These are phyloP conservation scores for Trichodelitschia bisporula DNA, from an alignment of 495 filamentous ascomycete species.

Conservation along the genomic window DNA sequence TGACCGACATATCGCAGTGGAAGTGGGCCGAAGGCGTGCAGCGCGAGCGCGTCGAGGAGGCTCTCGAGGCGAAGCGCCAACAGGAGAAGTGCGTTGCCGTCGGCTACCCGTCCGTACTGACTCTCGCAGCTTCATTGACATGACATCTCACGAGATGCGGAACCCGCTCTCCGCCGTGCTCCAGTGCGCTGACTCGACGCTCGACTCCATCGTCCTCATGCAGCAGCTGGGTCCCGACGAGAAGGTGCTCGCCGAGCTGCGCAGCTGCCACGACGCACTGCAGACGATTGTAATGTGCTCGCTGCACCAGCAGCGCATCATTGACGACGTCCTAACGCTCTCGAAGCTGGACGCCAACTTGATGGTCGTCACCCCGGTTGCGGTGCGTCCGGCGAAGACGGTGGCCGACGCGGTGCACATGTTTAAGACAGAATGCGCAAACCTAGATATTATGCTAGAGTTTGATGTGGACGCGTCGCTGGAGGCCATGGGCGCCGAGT, in stretches of 20 bases:
- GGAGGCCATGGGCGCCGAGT: constrained; percentile 2
- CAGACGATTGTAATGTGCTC: constrained; percentile 11
- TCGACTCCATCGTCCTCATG: neutral
- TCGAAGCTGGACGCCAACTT: constrained; percentile 11
- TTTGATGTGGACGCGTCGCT: constrained; percentile 6
- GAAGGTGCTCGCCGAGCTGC: constrained; percentile 1
- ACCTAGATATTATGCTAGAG: constrained; percentile 4
- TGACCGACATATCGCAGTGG: constrained; percentile 4
- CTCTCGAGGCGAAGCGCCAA: constrained; percentile 7
- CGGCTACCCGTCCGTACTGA: no score
- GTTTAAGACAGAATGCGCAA: constrained; percentile 7
- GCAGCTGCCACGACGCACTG: constrained; percentile 4
- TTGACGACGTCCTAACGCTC: constrained; percentile 12
- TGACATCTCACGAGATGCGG: constrained; percentile 11
- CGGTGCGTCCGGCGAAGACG: constrained; percentile 3
- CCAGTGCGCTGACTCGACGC: constrained; percentile 10
- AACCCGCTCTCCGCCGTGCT: constrained; percentile 12
- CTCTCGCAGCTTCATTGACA: constrained; percentile 15
- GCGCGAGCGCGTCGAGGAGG: constrained; percentile 5
- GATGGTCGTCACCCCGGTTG: constrained; percentile 8
- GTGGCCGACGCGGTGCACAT: constrained; percentile 7
- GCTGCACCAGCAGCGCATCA: constrained; percentile 10
- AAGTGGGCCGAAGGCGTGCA: constrained; percentile 8
- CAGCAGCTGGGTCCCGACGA: neutral
- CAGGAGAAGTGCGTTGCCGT: no score